Base-by-base conservation (phyloP, 148 eudicot genomes). In the Chenopodium album region DNA sequence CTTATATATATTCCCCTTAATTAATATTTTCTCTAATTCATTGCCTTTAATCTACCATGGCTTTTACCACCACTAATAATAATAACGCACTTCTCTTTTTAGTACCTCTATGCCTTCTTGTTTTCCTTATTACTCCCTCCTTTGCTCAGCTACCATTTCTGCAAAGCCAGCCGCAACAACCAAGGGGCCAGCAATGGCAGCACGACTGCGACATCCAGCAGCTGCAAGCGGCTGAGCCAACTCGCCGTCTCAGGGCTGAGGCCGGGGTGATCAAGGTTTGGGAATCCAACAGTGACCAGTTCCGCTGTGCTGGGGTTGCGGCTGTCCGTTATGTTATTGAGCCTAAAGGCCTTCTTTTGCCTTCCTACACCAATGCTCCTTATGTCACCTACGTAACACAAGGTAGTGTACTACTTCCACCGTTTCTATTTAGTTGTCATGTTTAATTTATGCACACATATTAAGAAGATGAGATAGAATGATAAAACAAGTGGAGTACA, bases 271-370 rank as follows among this genome's bases (percentile, higher is more conserved):
- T 88, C 9, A 91, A 90, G 86, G 70, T 85, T 32, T 92, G 93
- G 93, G 87, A 89, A 44, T 62, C 80, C 3, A 72, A 79, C 8
- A 60, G 73, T 31, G 79, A 85, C 6, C 79, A 87, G 75, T 89
- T 89, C 76, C 75, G 81, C 44, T 92, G 95, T 59, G 85, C 93
- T 7, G 93, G 93, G 1, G 83, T 92, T 5, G 85, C 86, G 1
- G 90, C 80, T 2, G 79, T 87, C 13, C 83, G 95, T 1, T 77
- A 89, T 34, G 68, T 50, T 7, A 83, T 92, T 69, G 86, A 87
- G 63, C 90, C 93, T 26, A 82, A 78, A 11, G 92, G 93, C 46
- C 92, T 92, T 47, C 44, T 90, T 22, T 81, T 92, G 87, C 94
- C 94, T 84, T 82, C 87, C 13, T 92, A 84, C 77, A 84, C 84